Percentiles rank a stretch among this genome's conserved stretches.
These are phyloP conservation scores for Cyberlindnera misumaiensis DNA, from an alignment of 805 yeast genomes.

Conservation along the genomic window DNA sequence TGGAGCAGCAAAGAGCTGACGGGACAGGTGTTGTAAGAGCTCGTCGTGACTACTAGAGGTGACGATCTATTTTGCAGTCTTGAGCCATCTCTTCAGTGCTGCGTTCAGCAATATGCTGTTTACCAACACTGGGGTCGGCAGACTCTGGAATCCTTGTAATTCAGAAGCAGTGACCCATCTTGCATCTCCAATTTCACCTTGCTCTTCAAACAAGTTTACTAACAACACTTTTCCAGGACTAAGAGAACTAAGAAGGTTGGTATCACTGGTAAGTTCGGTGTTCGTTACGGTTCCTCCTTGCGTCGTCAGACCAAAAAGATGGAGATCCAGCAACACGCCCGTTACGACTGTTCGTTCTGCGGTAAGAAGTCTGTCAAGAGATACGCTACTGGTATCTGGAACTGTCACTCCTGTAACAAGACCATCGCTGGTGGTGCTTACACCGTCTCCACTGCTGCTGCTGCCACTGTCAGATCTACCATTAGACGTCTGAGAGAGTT, in stretches of 20 bases:
- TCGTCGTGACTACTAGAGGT: too few species aligned
- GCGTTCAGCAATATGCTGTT: too few species aligned
- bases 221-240: conserved; percentile 64
- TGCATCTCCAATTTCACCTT: background rate
- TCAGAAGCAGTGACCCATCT: too few species aligned
- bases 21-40: too few species aligned
- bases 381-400: conserved; percentile 99
- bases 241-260: conserved; percentile 99
- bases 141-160: too few species aligned
- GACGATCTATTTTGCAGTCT: too few species aligned
- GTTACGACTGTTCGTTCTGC: conserved; percentile 99
- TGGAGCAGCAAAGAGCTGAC: too few species aligned
- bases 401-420: conserved; percentile 90
- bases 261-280: conserved; percentile 99
- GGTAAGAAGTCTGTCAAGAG: conserved; percentile 98
- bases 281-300: conserved; percentile 99
- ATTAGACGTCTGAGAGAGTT: conserved; percentile 99
- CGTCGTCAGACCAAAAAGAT: conserved; percentile 99
- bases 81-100: too few species aligned
- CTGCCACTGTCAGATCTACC: conserved; percentile 99
- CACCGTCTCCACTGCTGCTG: conserved; percentile 98
- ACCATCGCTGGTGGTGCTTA: conserved; percentile 99
- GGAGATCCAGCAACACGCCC: conserved; percentile 98
- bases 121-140: too few species aligned
- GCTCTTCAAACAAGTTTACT: conserved; percentile 25